These are phyloP conservation scores for Chaetomiaceae sp. DNA, from an alignment of 2,329 filamentous ascomycete species.

Conservation along the genomic window DNA sequence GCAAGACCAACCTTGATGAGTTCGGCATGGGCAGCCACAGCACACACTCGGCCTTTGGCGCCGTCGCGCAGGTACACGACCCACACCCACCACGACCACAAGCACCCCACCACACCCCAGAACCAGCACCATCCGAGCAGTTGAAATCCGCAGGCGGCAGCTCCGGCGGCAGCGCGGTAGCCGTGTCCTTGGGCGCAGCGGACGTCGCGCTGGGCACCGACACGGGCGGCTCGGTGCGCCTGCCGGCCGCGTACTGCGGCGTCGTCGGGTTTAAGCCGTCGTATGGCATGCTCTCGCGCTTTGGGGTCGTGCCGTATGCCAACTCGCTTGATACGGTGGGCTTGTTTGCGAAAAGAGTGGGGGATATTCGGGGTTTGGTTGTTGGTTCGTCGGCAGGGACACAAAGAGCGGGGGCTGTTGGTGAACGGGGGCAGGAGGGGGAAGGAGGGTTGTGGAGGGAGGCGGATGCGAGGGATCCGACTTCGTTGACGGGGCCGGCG, in stretches of 20 bases:
- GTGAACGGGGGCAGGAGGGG: constrained; percentile 27
- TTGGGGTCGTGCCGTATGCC: constrained; percentile 84
- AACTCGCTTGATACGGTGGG: constrained; percentile 92
- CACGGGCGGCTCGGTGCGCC: constrained; percentile 80
- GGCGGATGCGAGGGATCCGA: constrained; percentile 68
- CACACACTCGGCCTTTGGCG: constrained; percentile 26
- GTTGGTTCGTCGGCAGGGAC: constrained; percentile 30
- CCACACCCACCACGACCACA: neutral
- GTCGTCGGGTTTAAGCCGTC: constrained; percentile 85
- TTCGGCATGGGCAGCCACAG: constrained; percentile 36
- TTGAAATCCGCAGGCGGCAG: constrained; percentile 72
- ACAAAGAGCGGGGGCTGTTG: neutral
- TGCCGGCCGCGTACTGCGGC: constrained; percentile 83
- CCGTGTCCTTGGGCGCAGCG: constrained; percentile 58
- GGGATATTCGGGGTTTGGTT: constrained; percentile 45
- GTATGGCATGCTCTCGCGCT: constrained; percentile 79
- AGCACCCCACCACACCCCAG: constrained; percentile 6
- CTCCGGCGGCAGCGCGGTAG: constrained; percentile 87
- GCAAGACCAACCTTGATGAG: constrained; percentile 87
- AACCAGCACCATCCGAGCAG: constrained; percentile 16
- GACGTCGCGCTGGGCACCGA: constrained; percentile 78
- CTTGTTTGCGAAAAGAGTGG: constrained; percentile 54
- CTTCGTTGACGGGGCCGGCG: constrained; percentile 54
- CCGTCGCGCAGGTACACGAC: constrained; percentile 18
- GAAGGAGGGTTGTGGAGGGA: constrained; percentile 36